Conservation (phyloP, 768 basidiomycete genomes). For the Floccularia luteovirens region DNA sequence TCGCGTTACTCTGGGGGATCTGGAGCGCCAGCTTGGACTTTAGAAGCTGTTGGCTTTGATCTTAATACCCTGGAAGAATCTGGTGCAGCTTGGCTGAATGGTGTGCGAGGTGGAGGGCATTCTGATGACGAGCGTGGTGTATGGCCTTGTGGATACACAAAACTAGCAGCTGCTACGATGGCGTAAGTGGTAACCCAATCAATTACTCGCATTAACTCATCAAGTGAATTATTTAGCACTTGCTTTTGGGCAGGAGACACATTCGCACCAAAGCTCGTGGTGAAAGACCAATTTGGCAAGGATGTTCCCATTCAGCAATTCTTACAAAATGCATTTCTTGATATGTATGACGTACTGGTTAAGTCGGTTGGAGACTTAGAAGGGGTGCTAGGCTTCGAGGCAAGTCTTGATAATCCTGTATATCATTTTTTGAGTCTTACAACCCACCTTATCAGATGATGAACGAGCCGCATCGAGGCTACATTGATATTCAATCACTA, state of each 20-base stretch:
- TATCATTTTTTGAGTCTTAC: neutral
- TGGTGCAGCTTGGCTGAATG: constrained; percentile 82
- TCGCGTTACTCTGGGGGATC: constrained; percentile 92
- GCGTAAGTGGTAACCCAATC: constrained; percentile 40
- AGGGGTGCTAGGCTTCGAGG: constrained; percentile 87
- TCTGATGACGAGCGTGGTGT: constrained; percentile 72
- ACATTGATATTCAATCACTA: constrained; percentile 74
- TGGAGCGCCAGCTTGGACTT: constrained; percentile 95
- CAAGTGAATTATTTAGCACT: constrained; percentile 41
- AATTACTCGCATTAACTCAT: neutral
- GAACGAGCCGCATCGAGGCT: constrained; percentile 94
- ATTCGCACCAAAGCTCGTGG: constrained; percentile 70
- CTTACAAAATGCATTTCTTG: constrained; percentile 75
- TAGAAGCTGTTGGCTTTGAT: constrained; percentile 83
- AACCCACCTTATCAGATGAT: constrained; percentile 49
- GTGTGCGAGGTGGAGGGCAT: constrained; percentile 71
- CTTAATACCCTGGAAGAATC: constrained; percentile 70
- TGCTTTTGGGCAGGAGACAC: constrained; percentile 90
- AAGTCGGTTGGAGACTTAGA: constrained; percentile 65
- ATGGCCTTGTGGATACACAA: constrained; percentile 94
- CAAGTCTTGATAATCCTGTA: constrained; percentile 20
- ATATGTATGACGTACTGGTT: constrained; percentile 66
- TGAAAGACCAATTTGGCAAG: constrained; percentile 37
- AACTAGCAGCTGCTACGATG: constrained; percentile 90
- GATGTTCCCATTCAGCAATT: constrained; percentile 69